Evolutionary conservation across 257 asterid species (phyloP), one percentile per base, ranked within the genome.

Genomic region (Nicotiana tabacum): DNA sequence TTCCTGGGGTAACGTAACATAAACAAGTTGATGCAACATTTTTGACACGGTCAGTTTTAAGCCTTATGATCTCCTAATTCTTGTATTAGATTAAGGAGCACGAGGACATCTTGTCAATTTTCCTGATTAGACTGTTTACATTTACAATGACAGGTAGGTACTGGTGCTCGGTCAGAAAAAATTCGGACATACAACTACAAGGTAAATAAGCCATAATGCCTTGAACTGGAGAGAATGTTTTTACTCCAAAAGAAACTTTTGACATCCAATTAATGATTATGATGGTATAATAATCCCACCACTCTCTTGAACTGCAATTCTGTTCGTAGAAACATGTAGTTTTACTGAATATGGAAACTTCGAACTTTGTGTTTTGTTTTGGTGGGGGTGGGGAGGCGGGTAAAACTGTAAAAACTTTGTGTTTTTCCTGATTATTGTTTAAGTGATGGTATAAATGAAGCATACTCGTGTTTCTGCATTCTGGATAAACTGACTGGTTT

Each of bases 81-180:
- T 8, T 24, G 16, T 74, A 48, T 74, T 1, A 51, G 64, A 51
- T 27, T 15, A 74, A 51, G 53, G 24, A 76, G 46, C 46, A 51
- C 5, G 0, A 27, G 62, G 64, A 76, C 46, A 48, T 74, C 62
- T 76, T 76, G 43, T 27, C 35, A 30, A 69, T 30, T 30, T 81
- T 66, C 18, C 83, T 82, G 65, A 83, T 60, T 82, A 81, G 72
- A 66, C 87, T 83, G 9, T 32, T 13, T 66, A 72, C 77, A 39
- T 86, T 77, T 72, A 21, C 12, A 83, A 72, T 86, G 89, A 82
- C 94, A 96, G 99, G 99, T 96, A 30, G 99, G 99, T 80, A 93
- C 97, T 68, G 99, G 99, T 78, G 96, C 99, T 86, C 98, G 99
- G 79, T 79, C 98, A 79, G 99, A 96, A 84, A 96, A 96, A 90